Evolutionary conservation across 2,329 filamentous ascomycete genomes (phyloP), one percentile per base, ranked within the genome.

Genomic region (Neofusicoccum laricinum): DNA sequence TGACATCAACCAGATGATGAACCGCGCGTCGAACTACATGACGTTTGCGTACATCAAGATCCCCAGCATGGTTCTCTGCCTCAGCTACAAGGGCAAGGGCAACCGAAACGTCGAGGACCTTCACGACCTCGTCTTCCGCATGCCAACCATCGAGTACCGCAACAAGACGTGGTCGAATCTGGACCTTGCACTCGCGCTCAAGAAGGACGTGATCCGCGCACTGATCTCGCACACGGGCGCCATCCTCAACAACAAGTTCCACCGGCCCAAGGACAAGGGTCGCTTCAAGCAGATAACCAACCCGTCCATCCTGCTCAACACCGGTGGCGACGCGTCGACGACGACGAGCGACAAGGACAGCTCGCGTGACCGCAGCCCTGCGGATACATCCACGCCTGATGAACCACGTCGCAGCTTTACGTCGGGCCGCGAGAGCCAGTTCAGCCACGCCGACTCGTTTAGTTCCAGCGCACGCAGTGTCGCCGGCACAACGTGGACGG

Each of bases 91-190:
- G 77, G 95, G 96, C 73, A 96, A 93, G 75, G 92, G 93, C 49
- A 92, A 96, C 68, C 92, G 93, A 73, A 99, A 98, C 72, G 85
- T 99, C 64, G 93, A 97, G 79, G 96, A 99, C 76, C 90, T 99
- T 15, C 94, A 99, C 78, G 90, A 98, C 73, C 96, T 99, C 70
- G 95, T 99, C 55, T 99, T 99, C 85, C 89, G 92, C 38, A 87
- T 99, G 79, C 95, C 95, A 3, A 90, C 91, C 2, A 88, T 99
- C 51, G 95, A 99, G 76, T 98, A 97, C 80, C 88, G 92, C 68
- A 99, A 99, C 83, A 99, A 99, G 82, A 98, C 93, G 8, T 99
- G 95, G 95, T 97, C 93, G 6, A 99, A 98, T 75, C 85, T 99
- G 6, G 95, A 99, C 72, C 86, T 99, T 10, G 93, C 94, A 0